Conservation (phyloP, 1,284 basidiomycete species). For the Heterobasidion annosum region DNA sequence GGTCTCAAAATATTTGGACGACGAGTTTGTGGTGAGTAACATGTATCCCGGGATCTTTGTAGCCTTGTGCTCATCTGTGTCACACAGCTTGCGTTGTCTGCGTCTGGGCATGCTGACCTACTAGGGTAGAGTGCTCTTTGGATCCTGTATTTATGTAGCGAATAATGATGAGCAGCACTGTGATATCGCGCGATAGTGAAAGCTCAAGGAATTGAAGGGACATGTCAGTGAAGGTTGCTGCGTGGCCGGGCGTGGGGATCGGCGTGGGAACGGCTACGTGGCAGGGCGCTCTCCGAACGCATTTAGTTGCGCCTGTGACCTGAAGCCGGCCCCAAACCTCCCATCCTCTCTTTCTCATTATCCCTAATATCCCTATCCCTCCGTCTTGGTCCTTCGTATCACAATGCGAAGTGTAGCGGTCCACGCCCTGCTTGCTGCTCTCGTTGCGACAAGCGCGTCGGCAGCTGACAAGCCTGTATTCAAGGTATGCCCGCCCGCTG, state of each 20-base stretch:
- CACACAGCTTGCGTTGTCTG: slow-evolving; percentile 73
- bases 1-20: slow-evolving; percentile 90
- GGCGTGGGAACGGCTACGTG: slow-evolving; percentile 36
- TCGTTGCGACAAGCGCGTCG: slow-evolving; percentile 52
- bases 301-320: slow-evolving; percentile 23
- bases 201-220: slow-evolving; percentile 2
- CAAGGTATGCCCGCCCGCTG: slow-evolving; percentile 39
- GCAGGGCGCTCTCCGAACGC: slow-evolving; percentile 25
- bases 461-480: slow-evolving; percentile 54
- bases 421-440: slow-evolving; percentile 50
- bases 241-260: not conserved
- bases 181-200: slow-evolving; percentile 3
- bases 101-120: slow-evolving; percentile 84
- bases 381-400: slow-evolving; percentile 58
- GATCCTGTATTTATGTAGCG: slow-evolving; percentile 10
- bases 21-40: slow-evolving; percentile 80
- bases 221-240: not conserved
- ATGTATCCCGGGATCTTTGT: slow-evolving; percentile 5
- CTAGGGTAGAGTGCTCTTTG: slow-evolving; percentile 42
- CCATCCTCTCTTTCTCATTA: slow-evolving; percentile 12
- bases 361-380: slow-evolving; percentile 16
- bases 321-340: slow-evolving; percentile 9
- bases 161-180: not conserved
- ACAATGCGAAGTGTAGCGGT: slow-evolving; percentile 79
- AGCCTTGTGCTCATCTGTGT: not conserved